Percentiles rank a stretch among this genome's conserved stretches.
phyloP scores from a whole-genome alignment of 2,329 filamentous ascomycete species.

The Hypoxylon sp. region DNA sequence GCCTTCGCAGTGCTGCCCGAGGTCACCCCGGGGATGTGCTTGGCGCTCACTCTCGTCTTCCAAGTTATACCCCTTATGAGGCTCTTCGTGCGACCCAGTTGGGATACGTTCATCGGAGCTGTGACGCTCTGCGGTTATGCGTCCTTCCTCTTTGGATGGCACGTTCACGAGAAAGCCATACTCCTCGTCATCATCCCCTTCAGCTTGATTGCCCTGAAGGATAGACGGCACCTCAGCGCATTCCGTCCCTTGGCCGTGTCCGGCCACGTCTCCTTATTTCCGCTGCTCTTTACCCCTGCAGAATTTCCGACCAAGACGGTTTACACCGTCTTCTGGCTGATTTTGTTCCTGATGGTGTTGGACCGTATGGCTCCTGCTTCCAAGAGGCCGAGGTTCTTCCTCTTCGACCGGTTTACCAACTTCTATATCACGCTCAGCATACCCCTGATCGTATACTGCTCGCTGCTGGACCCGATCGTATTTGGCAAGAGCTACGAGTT shows the following conservation, averaged over 20 bases:
- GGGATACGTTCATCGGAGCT: constrained; percentile 88
- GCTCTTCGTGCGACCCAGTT: constrained; percentile 80
- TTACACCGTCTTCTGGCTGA: constrained; percentile 92
- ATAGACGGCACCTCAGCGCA: constrained; percentile 87
- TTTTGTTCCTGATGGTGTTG: constrained; percentile 85
- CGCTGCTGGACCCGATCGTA: constrained; percentile 79
- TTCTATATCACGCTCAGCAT: constrained; percentile 91
- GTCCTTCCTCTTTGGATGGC: constrained; percentile 97
- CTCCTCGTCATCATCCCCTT: constrained; percentile 95
- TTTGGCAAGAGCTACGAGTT: constrained; percentile 89
- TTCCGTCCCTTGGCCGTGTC: constrained; percentile 92
- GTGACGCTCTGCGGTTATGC: constrained; percentile 94
- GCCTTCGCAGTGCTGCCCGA: constrained; percentile 93
- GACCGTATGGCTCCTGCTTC: constrained; percentile 88
- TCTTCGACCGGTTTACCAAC: constrained; percentile 89
- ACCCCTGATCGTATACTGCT: constrained; percentile 88
- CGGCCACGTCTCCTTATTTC: constrained; percentile 94
- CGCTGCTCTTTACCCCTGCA: constrained; percentile 86
- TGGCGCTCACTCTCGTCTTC: constrained; percentile 81
- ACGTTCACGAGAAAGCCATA: constrained; percentile 97
- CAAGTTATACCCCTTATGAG: constrained; percentile 82
- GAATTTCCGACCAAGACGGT: constrained; percentile 95
- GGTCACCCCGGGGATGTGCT: constrained; percentile 80
- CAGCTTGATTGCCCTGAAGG: constrained; percentile 87
- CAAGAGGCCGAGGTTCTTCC: constrained; percentile 79